Evolutionary conservation across 306 rosid genomes (phyloP), one percentile per base, ranked within the genome.

Genomic region (Rosa persica): DNA sequence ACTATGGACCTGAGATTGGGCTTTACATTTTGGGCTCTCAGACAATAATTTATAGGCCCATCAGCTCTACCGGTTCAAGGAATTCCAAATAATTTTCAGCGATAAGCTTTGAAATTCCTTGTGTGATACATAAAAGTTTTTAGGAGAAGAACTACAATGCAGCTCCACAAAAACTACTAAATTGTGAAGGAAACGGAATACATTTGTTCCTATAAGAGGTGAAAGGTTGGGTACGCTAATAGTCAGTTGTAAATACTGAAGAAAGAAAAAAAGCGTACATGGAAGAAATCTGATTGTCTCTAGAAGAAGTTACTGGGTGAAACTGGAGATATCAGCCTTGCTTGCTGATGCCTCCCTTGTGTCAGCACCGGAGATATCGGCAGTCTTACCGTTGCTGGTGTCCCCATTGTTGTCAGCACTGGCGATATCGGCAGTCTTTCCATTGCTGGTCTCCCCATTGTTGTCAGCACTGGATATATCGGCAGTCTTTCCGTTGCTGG

Each of bases 291-390:
- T 68, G 78, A 61, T 5, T 20, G 52, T 67, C 69, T 36, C 52
- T 9, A n/a, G 23, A 19, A 51, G 43, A 77, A 81, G 49, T 89
- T 81, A 85, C 70, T 82, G 64, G 5, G 81, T 25, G 67, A 55
- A 65, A 44, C 22, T 83, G 55, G n/a, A 15, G 55, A 7, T n/a
- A 52, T 81, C 87, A 0, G 8, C 65, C 13, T 12, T 9, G 34
- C 34, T 1, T n/a, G 4, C 27, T 54, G 10, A 27, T 20, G 12
- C 20, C 61, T 7, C 25, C 27, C 0, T n/a, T 54, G n/a, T 54
- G 60, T 54, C 10, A 19, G 12, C 25, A 20, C 4, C 15, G 55
- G 6, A 0, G 15, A 49, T 49, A 49, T 49, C 0, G 2, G 20
- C 55, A 1, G 51, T 47, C 51, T 47, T 7, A 12, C 6, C 51